Evolutionary conservation across 192 early-diverging fungal genomes (phyloP).

Genomic region (Coemansia sp.): DNA sequence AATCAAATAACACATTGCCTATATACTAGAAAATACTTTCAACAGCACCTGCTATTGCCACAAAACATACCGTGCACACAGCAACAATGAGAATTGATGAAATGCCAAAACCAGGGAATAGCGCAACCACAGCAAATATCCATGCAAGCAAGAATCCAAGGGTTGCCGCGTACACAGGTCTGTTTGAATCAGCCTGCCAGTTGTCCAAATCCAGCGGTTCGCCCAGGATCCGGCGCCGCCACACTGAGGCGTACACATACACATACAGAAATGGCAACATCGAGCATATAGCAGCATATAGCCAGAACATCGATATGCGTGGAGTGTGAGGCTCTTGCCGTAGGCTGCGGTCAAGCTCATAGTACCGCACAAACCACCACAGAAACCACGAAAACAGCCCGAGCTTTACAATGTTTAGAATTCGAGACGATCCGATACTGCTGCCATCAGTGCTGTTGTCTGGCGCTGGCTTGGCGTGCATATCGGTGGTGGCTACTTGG

Average conservation of each 20-base stretch:
- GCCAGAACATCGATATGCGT: constrained; percentile 38
- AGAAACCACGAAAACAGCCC: constrained; percentile 20
- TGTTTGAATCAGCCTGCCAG: constrained; percentile 41
- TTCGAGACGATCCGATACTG: background rate
- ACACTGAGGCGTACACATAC: constrained; percentile 47
- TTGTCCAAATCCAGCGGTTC: constrained; percentile 47
- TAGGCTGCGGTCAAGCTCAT: constrained; percentile 48
- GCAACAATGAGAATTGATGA: constrained; percentile 24
- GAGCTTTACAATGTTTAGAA: constrained; percentile 19
- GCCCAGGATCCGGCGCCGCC: constrained; percentile 40
- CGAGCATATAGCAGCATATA: constrained; percentile 23
- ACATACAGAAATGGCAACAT: constrained; percentile 36
- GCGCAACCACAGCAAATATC: constrained; percentile 28
- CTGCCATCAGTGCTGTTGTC: background rate
- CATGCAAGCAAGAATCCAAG: constrained; percentile 38
- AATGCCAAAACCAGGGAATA: constrained; percentile 41
- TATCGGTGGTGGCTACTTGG: background rate
- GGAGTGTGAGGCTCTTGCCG: constrained; percentile 32
- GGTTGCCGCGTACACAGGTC: constrained; percentile 38
- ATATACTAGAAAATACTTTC: too few species aligned
- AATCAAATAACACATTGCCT: too few species aligned
- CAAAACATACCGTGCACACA: constrained; percentile 23
- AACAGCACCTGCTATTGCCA: constrained; percentile 32
- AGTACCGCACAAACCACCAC: constrained; percentile 40
- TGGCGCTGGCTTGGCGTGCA: background rate